Base-by-base conservation (phyloP, 129 eudicot species). In the Flaveria linearis region DNA sequence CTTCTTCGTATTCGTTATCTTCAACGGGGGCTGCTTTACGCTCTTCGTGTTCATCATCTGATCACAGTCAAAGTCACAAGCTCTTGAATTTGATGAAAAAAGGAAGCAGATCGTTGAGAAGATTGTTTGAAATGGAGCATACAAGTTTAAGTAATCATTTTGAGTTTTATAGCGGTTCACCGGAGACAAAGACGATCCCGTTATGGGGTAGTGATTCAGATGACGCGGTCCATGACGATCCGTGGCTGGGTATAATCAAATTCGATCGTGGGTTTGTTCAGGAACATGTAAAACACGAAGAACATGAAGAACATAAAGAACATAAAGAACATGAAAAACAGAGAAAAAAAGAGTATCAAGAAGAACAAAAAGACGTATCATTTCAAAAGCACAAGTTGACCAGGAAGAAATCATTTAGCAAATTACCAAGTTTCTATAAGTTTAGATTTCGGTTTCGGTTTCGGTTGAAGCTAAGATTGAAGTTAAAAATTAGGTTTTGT, bases 141-240 rank as follows among this genome's bases (percentile, higher is more conserved):
- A 87, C 90, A 2, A 90, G 90, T 78, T 87, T 90, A 52, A 79
- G 71, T 61, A 74, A 84, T 49, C 86, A 90, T 84, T 82, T 87
- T 49, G 79, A 75, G 47, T 82, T 77, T 7, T 87, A 90, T 43
- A 84, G 92, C 67, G 80, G 83, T 49, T 90, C 92, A 5, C 89
- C 89, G 0, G 65, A 84, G 0, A 82, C 86, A 5, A 90, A 80
- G 71, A 90, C 92, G 6, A 80, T 85, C 72, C 89, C 83, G 43
- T 82, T 90, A 76, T 90, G 93, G 96, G 96, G 91, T 9, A 87
- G 96, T 33, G 96, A 89, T 67, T 42, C 88, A 4, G 96, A 91
- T 53, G 91, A 88, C 12, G 81, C 78, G 45, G 26, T 63, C 55
- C 86, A 74, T 23, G 87, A 84, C 26, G 93, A 88, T 84, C 89